Evolutionary conservation across 202 grass and related monocot species (phyloP), one percentile per base, ranked within the genome.

Genomic region (Carex sylvatica): DNA sequence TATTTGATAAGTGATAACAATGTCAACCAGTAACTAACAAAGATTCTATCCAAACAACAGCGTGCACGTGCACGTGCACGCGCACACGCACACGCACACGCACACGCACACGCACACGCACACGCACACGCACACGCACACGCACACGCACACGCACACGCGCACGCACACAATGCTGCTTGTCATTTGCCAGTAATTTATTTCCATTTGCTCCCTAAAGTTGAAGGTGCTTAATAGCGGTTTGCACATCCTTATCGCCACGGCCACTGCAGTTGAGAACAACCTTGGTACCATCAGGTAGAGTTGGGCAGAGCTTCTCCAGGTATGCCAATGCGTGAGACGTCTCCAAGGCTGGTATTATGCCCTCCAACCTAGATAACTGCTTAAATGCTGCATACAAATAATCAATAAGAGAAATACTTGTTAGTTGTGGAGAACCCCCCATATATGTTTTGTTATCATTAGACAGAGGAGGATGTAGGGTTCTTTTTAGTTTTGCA

Each of bases 221-320:
- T 9, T 98, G 82, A 85, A 98, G 96, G 74, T 88, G 85, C 74
- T 98, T 98, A 82, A 90, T 91, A 73, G 96, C 96, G 3, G 92
- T 98, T 77, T 98, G 96, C 46, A 98, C 96, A 79, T 95, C 96
- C 88, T 98, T 98, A 75, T 98, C 96, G 12, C 96, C 96, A 70
- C 92, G 86, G 30, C 96, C 96, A 13, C 96, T 98, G 84, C 96
- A 98, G 81, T 72, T 93, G 51, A 98, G 2, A 31, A 98, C 92
- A 16, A 98, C 83, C 85, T 92, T 92, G 16, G 73, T 75, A 2
- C 92, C 92, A 4, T 95, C 83, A 0, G 89, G 82, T 63, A 98
- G 86, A 4, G 88, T 95, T 1, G 96, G 96, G 83, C 96, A 95
- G 62, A 98, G 91, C 70, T 83, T 88, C 87, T 98, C 96, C 0